Evolutionary conservation across 148 eudicot species (phyloP), one percentile per base, ranked within the genome.

Genomic region (Chenopodium quinoa): DNA sequence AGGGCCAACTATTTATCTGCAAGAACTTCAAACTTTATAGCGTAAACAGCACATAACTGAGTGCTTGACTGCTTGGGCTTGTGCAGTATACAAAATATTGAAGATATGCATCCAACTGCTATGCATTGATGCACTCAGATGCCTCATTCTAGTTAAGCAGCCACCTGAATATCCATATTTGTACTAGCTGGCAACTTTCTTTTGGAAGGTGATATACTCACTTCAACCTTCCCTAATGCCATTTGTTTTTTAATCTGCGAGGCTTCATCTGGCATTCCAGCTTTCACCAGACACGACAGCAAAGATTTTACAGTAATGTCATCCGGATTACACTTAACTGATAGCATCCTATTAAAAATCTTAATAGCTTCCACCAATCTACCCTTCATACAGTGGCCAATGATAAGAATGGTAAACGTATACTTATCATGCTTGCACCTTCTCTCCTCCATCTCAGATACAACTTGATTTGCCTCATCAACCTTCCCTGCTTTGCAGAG

Each of bases 381-480:
- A 56, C 99, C 99, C 86, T 93, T 96, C 97, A 93, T 86, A 83
- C 93, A 93, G 80, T 96, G 98, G 62, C 99, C 99, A 74, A 96
- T 86, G 78, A 96, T 93, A 83, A 96, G 95, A 78, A 96, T 96
- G 79, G 98, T 96, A 83, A 87, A 96, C 9, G 99, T 96, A 85
- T 89, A 75, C 81, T 92, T 96, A 89, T 96, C 99, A 78, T 86
- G 93, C 40, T 74, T 83, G 85, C 98, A 92, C 34, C 85, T 86
- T 79, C 85, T 92, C 74, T 81, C 90, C 82, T 90, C 95, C 98
- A 96, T 92, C 86, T 96, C 95, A 58, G 87, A 79, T 67, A 88
- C 91, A 80, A 93, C 78, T 37, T 77, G 66, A 85, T 93, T 96
- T 74, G 99, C 99, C 85, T 90, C 91, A 40, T 92, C 98, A 32